Base-by-base conservation (phyloP, 257 asterid species). In the Plantago elongata region DNA sequence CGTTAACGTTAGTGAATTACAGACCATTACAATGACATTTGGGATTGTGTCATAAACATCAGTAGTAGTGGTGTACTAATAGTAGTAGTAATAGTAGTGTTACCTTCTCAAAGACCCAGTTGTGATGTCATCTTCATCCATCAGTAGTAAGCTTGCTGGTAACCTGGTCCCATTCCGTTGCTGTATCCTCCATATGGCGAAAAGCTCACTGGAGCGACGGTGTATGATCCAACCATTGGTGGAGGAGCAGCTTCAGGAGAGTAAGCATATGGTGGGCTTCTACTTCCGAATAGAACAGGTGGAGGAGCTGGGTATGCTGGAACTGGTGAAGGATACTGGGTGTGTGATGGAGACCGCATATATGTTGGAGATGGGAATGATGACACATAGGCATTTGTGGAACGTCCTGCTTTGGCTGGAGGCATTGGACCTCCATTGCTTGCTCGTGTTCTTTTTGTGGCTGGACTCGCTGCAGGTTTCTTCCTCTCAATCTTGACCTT, bases 361-460 rank as follows among this genome's bases (percentile, higher is more conserved):
- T 74, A 89, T 7, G 99, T 70, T 0, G 97, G 95, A 45, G 95
- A 74, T 0, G 99, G 99, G 84, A 93, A 89, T 14, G 99, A 93
- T 3, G 99, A 93, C 40, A 93, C 99, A 4, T 93, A 93, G 46
- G 97, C 99, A 18, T 93, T 93, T 50, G 96, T 85, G n/a, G 95
- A 87, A 48, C 99, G 99, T 1, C 95, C 99, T 0, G 99, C 99
- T 81, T 93, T 93, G 70, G 99, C 99, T 9, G 99, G 99, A 17
- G 99, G 99, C 99, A 93, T 89, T 47, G 94, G 97, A 17, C 97
- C 97, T 0, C 91, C 96, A 5, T 76, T 87, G 84, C 81, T 87
- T 66, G 84, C 97, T 34, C 99, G 87, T 7, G 99, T 93, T 62
- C 99, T 75, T 65, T 93, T 93, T 50, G 92, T 86, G 11, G 99